A percentile compares a stretch with the other conserved stretches of the same genome.
These are phyloP conservation scores for Tetrahymena borealis DNA, from an alignment of 73 alveolate genomes.

Conservation along the genomic window DNA sequence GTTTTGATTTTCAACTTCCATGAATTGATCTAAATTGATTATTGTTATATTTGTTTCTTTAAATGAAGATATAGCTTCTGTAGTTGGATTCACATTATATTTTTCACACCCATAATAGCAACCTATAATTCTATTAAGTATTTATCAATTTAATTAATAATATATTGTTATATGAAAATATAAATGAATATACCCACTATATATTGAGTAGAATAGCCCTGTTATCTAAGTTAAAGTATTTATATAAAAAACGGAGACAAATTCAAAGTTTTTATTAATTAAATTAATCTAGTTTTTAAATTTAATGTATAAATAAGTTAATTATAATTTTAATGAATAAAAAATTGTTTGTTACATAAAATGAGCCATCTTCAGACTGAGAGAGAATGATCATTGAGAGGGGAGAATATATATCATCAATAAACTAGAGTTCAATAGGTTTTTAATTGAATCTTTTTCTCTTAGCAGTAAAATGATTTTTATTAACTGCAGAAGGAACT, in stretches of 20 bases:
- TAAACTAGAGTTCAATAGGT: background rate
- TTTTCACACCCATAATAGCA: background rate
- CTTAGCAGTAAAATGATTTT: background rate
- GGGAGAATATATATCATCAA: background rate
- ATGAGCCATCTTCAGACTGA: background rate
- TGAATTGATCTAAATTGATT: background rate
- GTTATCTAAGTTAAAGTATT: background rate
- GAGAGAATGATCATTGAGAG: background rate
- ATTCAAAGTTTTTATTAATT: background rate
- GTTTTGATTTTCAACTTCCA: background rate
- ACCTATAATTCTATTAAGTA: background rate
- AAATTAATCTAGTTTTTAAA: background rate
- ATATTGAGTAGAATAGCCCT: background rate
- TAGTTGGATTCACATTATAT: background rate
- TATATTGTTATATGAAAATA: background rate
- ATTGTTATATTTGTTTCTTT: background rate
- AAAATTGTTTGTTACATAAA: background rate
- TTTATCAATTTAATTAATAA: background rate
- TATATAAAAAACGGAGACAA: background rate
- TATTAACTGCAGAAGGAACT: background rate
- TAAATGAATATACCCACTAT: background rate
- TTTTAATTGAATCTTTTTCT: background rate
- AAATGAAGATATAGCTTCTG: background rate
- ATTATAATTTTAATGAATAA: background rate
- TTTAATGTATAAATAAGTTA: background rate